Base-by-base conservation (phyloP, 495 filamentous ascomycete species). In the Staphylotrichum longicolle region DNA sequence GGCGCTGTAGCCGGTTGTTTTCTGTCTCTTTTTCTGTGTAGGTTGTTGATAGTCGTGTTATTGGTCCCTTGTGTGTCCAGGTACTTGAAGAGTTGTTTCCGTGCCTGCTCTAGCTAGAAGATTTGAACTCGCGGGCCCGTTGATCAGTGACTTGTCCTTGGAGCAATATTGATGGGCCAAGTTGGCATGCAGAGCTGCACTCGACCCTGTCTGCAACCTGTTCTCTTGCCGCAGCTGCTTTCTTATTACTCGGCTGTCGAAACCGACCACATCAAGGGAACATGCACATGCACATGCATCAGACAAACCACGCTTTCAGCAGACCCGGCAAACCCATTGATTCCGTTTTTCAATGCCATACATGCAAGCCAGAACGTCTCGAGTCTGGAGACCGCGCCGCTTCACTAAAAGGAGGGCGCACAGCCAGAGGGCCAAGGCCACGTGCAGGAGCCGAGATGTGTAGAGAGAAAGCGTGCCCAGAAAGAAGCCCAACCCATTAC, bases 331-430 rank as follows among this genome's bases (percentile, higher is more conserved):
- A 76, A 73, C 73, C 78, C 78, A 79, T 78, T 76, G 77, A 79
- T 81, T 78, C 78, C 78, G 74, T 80, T 80, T 80, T 79, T 80
- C 75, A 75, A 75, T 82, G 81, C 78, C 68, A 69, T 79, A 81
- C 75, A 80, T 82, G 80, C 78, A 74, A 69, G 60, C 62, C 62
- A 55, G 60, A 58, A 58, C 48, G 57, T 57, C 62, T 58, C 67
- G 52, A 50, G 65, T 65, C 57, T 63, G 60, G 61, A 63, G 58
- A 63, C 70, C 60, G 58, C 62, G 60, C 59, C 55, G 65, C 66
- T 50, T 61, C 64, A 65, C 54, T 45, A 65, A 63, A 59, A 51
- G 56, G 46, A 56, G 63, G 54, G 63, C 70, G 55, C 50, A 54
- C 61, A 54, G 56, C 53, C 52, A 54, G 57, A 58, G 20, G 55